Evolutionary conservation across 2,329 filamentous ascomycete species (phyloP).

Genomic region (Hypoxylon sp.): DNA sequence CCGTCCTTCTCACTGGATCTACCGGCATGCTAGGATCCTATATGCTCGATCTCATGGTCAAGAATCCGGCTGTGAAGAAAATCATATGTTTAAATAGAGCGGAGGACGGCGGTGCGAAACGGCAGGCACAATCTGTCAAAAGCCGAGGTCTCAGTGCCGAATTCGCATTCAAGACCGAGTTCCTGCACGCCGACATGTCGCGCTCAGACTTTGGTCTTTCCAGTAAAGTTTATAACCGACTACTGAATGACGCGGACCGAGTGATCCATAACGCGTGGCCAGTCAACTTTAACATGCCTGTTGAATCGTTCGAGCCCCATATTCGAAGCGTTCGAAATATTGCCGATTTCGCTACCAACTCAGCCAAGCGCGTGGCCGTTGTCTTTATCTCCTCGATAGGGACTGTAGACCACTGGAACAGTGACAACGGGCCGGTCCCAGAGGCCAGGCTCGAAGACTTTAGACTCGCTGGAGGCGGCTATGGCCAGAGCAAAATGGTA

Average conservation of each 20-base stretch:
- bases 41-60: constrained; percentile 59
- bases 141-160: constrained; percentile 58
- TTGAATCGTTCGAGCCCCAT: constrained; percentile 66
- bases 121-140: constrained; percentile 57
- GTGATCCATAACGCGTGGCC: constrained; percentile 70
- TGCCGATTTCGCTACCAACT: constrained; percentile 58
- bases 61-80: constrained; percentile 56
- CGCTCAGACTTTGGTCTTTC: constrained; percentile 64
- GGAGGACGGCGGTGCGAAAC: constrained; percentile 57
- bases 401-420: constrained; percentile 56
- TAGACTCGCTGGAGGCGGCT: constrained; percentile 55
- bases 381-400: constrained; percentile 63
- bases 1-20: constrained; percentile 63
- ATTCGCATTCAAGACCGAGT: constrained; percentile 60
- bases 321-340: constrained; percentile 66
- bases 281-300: constrained; percentile 67
- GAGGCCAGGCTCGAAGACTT: constrained; percentile 58
- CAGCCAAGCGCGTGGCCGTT: constrained; percentile 57
- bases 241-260: constrained; percentile 60
- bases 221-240: constrained; percentile 54
- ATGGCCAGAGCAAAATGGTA: constrained; percentile 62
- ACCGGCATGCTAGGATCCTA: constrained; percentile 66
- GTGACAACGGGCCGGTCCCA: constrained; percentile 53
- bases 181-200: constrained; percentile 65
- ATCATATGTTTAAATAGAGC: constrained; percentile 66